A percentile compares a stretch with the other conserved stretches of the same genome.
Evolutionary conservation across 257 asterid species (phyloP).

Genomic region (Sherardia arvensis): DNA sequence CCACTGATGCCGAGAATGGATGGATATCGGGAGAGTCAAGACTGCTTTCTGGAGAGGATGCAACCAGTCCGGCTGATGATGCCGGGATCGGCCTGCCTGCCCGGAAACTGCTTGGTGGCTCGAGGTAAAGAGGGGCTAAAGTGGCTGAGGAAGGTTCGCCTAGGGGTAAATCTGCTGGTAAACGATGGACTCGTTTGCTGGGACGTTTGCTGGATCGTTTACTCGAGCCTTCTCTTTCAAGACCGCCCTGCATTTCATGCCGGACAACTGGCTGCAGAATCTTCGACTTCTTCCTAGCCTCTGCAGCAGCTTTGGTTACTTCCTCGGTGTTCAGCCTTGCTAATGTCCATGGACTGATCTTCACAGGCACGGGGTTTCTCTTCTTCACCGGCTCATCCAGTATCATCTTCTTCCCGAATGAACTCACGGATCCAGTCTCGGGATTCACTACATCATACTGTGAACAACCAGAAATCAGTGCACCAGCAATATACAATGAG

Average conservation of each 20-base stretch:
- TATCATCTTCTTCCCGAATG: constrained; percentile 55
- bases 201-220: constrained; percentile 51
- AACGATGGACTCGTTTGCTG: constrained; percentile 59
- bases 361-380: constrained; percentile 67
- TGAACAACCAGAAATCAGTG: constrained; percentile 12
- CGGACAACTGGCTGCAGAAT: constrained; percentile 60
- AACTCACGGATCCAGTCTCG: constrained; percentile 71
- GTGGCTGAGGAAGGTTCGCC: constrained; percentile 33
- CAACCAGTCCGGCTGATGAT: constrained; percentile 33
- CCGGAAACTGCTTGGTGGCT: constrained; percentile 51
- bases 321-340: constrained; percentile 87
- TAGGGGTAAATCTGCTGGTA: constrained; percentile 69
- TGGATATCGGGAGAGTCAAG: constrained; percentile 73
- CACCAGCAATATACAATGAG: not conserved
- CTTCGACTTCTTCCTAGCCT: constrained; percentile 86
- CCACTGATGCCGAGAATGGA: constrained; percentile 53
- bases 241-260: constrained; percentile 30
- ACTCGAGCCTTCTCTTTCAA: constrained; percentile 53
- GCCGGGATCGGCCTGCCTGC: constrained; percentile 28
- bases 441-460: constrained; percentile 92
- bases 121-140: constrained; percentile 67
- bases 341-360: constrained; percentile 93
- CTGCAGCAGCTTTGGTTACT: constrained; percentile 92
- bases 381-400: constrained; percentile 63
- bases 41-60: constrained; percentile 93